These are phyloP conservation scores for Pleurotus pulmonarius DNA, from an alignment of 768 basidiomycete genomes.

Conservation along the genomic window DNA sequence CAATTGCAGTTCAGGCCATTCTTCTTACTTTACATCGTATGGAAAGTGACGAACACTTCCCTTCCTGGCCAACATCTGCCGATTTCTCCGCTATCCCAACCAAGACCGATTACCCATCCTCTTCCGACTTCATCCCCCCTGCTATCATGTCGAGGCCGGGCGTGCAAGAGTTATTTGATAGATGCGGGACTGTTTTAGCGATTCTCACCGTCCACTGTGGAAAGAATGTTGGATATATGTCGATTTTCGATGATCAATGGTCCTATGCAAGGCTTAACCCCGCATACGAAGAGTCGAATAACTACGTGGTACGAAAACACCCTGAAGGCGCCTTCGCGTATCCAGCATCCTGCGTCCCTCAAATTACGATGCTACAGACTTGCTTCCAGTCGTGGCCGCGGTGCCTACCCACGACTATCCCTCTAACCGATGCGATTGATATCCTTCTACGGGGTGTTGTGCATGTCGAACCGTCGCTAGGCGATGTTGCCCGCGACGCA, in stretches of 20 bases:
- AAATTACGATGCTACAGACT: slow-evolving; percentile 69
- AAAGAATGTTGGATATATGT: slow-evolving; percentile 69
- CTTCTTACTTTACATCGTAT: slow-evolving; percentile 66
- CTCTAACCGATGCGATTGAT: slow-evolving; percentile 63
- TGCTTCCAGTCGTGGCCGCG: slow-evolving; percentile 86
- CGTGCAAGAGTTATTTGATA: slow-evolving; percentile 70
- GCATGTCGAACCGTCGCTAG: slow-evolving; percentile 76
- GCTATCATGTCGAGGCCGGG: slow-evolving; percentile 57
- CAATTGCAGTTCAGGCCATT: slow-evolving; percentile 74
- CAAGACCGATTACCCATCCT: slow-evolving; percentile 66
- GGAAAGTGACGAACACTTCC: slow-evolving; percentile 67
- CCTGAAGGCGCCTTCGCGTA: slow-evolving; percentile 65
- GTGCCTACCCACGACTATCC: slow-evolving; percentile 55
- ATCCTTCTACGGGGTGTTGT: slow-evolving; percentile 80
- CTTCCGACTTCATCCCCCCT: slow-evolving; percentile 58
- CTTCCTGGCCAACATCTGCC: slow-evolving; percentile 73
- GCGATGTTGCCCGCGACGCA: slow-evolving; percentile 63
- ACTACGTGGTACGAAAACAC: slow-evolving; percentile 65
- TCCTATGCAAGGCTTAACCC: slow-evolving; percentile 54
- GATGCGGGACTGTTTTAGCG: slow-evolving; percentile 53
- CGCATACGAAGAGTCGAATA: slow-evolving; percentile 67
- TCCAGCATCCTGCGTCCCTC: slow-evolving; percentile 51
- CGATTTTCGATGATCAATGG: slow-evolving; percentile 85
- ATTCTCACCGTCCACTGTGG: slow-evolving; percentile 57
- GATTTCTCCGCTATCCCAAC: slow-evolving; percentile 60